These are phyloP conservation scores for Trichocomaceae sp. DNA, from an alignment of 2,329 filamentous ascomycete species.

Conservation along the genomic window DNA sequence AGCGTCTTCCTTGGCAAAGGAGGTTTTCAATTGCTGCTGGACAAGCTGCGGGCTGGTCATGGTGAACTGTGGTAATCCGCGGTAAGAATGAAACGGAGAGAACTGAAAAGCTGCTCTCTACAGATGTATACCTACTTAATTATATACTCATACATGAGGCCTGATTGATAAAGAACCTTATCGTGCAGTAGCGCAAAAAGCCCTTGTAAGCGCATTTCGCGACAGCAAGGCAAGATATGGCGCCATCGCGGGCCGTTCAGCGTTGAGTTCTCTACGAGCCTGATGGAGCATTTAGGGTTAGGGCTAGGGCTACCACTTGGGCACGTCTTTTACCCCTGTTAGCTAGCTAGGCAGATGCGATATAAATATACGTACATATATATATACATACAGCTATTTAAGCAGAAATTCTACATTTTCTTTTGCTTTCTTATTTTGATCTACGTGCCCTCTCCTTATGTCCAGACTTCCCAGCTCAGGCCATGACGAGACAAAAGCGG, in stretches of 20 bases:
- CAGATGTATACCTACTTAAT: too few relatives aligned
- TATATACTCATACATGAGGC: not conserved
- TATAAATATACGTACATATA: too few relatives aligned
- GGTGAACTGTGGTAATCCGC: not conserved
- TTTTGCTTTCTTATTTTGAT: too few relatives aligned
- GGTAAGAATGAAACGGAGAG: not conserved
- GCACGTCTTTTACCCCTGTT: too few relatives aligned
- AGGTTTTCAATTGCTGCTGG: not conserved
- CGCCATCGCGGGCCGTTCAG: conserved; percentile 18
- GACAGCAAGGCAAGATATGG: conserved; percentile 20
- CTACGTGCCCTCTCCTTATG: too few relatives aligned
- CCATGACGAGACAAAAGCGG: conserved; percentile 17
- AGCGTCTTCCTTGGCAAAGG: not conserved
- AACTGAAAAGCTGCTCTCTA: not conserved
- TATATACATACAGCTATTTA: too few relatives aligned
- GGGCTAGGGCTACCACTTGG: not conserved
- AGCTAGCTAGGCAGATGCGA: too few relatives aligned
- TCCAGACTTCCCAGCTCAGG: conserved; percentile 10
- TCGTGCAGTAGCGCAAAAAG: not conserved
- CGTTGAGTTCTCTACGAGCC: not conserved
- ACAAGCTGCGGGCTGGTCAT: not conserved
- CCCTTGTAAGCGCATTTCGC: conserved; percentile 9
- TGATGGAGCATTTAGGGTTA: not conserved
- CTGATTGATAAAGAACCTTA: not conserved
- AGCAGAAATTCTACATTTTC: too few relatives aligned